A percentile compares a stretch with the other conserved stretches of the same genome.
phyloP scores from a whole-genome alignment of 495 filamentous ascomycete genomes.

The Penicillium canariense region DNA sequence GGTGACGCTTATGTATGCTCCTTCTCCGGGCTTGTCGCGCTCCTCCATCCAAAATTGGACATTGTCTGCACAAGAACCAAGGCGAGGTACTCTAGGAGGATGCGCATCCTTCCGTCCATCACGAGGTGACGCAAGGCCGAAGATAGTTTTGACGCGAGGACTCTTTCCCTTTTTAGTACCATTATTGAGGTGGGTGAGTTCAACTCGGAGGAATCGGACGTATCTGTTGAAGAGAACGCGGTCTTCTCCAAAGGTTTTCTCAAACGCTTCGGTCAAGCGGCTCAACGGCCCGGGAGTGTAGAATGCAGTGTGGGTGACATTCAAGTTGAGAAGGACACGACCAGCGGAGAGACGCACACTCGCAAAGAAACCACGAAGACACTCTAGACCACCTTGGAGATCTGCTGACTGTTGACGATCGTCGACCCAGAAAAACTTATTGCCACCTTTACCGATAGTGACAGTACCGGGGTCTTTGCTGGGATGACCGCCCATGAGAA shows the following conservation, averaged over 20 bases:
- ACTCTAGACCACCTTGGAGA: conserved; percentile 38
- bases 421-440: conserved; percentile 24
- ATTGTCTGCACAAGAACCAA: conserved; percentile 9
- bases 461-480: conserved; percentile 15
- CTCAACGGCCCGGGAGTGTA: conserved; percentile 31
- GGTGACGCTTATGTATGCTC: conserved; percentile 12
- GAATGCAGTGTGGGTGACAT: conserved; percentile 45
- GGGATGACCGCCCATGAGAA: conserved; percentile 33
- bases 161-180: background rate
- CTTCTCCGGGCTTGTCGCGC: background rate
- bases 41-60: conserved; percentile 14
- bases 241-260: background rate
- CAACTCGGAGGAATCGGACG: conserved; percentile 13
- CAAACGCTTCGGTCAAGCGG: conserved; percentile 22
- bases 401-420: conserved; percentile 7
- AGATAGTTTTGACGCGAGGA: conserved; percentile 6
- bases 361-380: conserved; percentile 46
- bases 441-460: conserved; percentile 13
- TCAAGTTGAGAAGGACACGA: conserved; percentile 48
- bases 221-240: conserved; percentile 1
- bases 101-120: conserved; percentile 4
- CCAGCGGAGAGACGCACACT: conserved; percentile 43
- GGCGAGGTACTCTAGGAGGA: background rate
- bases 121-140: conserved; percentile 8
- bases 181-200: conserved; percentile 7